Base-by-base conservation (phyloP, 495 filamentous ascomycete species). In the Darksidea phi region DNA sequence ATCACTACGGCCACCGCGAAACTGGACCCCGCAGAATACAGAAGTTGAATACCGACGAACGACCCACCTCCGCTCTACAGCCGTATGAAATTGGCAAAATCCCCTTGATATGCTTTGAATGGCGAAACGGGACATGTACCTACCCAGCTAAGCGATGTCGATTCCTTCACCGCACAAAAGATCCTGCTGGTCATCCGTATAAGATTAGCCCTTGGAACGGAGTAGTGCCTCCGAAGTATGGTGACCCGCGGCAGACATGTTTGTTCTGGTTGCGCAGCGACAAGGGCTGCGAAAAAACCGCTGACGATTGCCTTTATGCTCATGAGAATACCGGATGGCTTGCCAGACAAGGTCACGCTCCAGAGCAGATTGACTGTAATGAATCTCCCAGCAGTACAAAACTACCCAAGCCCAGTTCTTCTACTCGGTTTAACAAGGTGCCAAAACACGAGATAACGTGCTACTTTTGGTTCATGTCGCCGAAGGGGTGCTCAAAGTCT, bases 71-170 rank as follows among this genome's bases (percentile, higher is more conserved):
- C 17, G 24, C 15, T 20, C 18, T 26, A 20, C 43, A 41, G 21
- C 41, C 41, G 7, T 62, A 41, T 51, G 57, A 53, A 32, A 20
- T 3, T 10, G 18, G 25, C 34, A 69, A 69, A 56, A 43, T 66
- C 11, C 64, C 64, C 6, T 12, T 67, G 18, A 64, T 50, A 11
- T 70, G 67, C 43, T 67, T 57, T 20, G 47, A 63, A 1, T 70
- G 57, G 54, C 34, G 53, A 26, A 57, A 54, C 43, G 60, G 60
- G 2, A 13, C 17, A 4, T 70, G 67, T 42, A 21, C n/a, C 12
- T 67, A 48, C 41, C n/a, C 28, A 11, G 45, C 61, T 18, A 28
- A 58, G 8, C 23, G 51, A n/a, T 70, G 67, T 28, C 1, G 28
- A 6, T 70, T 62, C 42, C 64, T 61, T 13, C 67, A 70, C 45